Evolutionary conservation across 2,329 filamentous ascomycete species (phyloP), one percentile per base, ranked within the genome.

Genomic region (Claviceps sp.): DNA sequence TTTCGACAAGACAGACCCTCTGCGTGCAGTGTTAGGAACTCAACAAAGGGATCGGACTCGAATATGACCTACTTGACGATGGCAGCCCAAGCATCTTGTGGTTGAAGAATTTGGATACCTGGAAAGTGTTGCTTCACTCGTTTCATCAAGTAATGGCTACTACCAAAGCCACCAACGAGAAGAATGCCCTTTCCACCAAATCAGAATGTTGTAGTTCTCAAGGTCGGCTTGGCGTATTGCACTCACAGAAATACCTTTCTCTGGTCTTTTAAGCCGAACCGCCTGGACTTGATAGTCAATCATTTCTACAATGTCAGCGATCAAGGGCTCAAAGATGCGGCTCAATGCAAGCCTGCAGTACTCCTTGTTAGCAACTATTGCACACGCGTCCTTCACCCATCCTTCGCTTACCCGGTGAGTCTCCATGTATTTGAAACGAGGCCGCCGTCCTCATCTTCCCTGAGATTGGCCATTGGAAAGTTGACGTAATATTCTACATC

Each of bases 381-480:
- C 30, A 34, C 26, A 8, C 13, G 6, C 5, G 16, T 30, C 5
- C 4, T n/a, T 45, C 8, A 11, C 13, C 5, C 5, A 34, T 34
- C 30, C 4, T 34, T 41, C 22, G 13, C 39, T 43, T 24, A 58
- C 56, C 54, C 55, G 6, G 52, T 60, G 53, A 62, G 57, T 14
- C 26, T 50, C 59, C 59, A 60, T 11, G 54, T 55, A 40, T 54
- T 50, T 5, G 40, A 38, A 46, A 43, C 26, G 16, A 60, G 51
- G 7, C 51, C 50, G 0, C 45, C 52, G 0, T 57, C 49, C 2
- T 49, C 45, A 30, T 58, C 52, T 13, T 62, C 60, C 1, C 55
- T 46, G 1, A 62, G 50, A 0, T 50, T 38, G 2, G 55, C 57
- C 48, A 56, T 56, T 1, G 55, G 58, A 16, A 62, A 61, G 37